Conservation (phyloP, 1,284 basidiomycete genomes). For the Thecaphora thlaspeos region DNA sequence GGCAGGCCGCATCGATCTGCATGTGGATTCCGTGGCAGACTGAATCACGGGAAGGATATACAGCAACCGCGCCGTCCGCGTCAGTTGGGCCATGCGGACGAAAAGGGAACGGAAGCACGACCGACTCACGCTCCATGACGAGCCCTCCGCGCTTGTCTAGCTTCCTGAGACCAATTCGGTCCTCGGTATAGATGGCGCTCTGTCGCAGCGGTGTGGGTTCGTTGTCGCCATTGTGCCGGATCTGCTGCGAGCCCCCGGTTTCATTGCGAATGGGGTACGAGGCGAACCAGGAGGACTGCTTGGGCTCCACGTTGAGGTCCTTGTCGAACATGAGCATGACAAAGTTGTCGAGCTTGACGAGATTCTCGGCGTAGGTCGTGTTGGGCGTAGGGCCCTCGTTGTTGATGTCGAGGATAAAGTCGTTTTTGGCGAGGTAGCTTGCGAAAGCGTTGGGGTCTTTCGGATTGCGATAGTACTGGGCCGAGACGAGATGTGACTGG, state of each 20-base stretch:
- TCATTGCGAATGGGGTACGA: slow-evolving; percentile 42
- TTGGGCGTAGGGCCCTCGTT: slow-evolving; percentile 42
- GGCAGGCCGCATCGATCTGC: slow-evolving; percentile 51
- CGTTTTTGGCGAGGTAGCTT: slow-evolving; percentile 70
- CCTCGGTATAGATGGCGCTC: slow-evolving; percentile 76
- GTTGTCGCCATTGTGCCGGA: neutral
- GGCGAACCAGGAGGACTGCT: slow-evolving; percentile 51
- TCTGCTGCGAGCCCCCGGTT: neutral
- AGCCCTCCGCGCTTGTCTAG: slow-evolving; percentile 71
- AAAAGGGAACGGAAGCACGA: neutral
- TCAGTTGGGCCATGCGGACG: neutral
- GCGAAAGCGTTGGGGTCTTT: slow-evolving; percentile 63
- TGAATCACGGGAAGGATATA: neutral
- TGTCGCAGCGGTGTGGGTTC: slow-evolving; percentile 67
- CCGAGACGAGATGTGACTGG: slow-evolving; percentile 62
- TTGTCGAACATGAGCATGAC: slow-evolving; percentile 56
- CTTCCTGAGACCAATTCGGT: slow-evolving; percentile 80
- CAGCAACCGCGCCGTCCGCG: neutral
- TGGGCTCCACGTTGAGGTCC: slow-evolving; percentile 51
- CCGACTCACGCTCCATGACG: slow-evolving; percentile 31
- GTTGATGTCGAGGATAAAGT: slow-evolving; percentile 60
- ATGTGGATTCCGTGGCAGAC: slow-evolving; percentile 51
- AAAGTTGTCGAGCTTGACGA: slow-evolving; percentile 52
- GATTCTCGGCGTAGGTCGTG: slow-evolving; percentile 45
- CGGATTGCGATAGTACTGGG: slow-evolving; percentile 91